Percentiles rank a stretch among this genome's conserved stretches.
phyloP scores from a whole-genome alignment of 768 basidiomycete genomes.

The Suillus variegatus region DNA sequence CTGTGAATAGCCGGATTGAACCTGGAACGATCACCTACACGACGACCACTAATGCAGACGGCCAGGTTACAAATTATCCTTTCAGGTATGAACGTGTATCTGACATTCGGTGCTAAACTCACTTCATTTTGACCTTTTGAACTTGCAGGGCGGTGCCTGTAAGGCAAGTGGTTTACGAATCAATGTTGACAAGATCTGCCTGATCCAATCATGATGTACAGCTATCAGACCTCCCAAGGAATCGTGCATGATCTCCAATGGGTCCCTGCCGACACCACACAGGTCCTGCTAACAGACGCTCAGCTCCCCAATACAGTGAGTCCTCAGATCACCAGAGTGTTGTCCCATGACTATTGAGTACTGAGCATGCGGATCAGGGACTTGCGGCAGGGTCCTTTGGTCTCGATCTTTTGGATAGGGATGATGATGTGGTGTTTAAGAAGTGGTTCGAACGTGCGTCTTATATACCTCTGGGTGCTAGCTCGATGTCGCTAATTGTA shows the following conservation, averaged over 20 bases:
- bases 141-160: conserved; percentile 65
- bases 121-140: conserved; percentile 8
- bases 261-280: conserved; percentile 67
- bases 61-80: conserved; percentile 62
- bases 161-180: conserved; percentile 46
- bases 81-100: conserved; percentile 57
- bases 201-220: conserved; percentile 33
- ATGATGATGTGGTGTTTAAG: conserved; percentile 41
- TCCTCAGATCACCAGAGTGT: conserved; percentile 5
- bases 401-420: conserved; percentile 38
- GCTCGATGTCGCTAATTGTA: conserved; percentile 46
- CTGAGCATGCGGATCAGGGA: conserved; percentile 41
- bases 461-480: conserved; percentile 32
- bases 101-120: neutral
- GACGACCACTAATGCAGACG: conserved; percentile 61
- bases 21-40: conserved; percentile 80
- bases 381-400: conserved; percentile 55
- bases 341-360: neutral
- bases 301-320: conserved; percentile 57
- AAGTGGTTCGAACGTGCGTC: conserved; percentile 49
- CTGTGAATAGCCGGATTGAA: conserved; percentile 44
- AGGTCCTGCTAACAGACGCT: conserved; percentile 58
- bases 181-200: neutral
- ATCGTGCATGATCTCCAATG: conserved; percentile 64
- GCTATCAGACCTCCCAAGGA: conserved; percentile 73